A percentile compares a stretch with the other conserved stretches of the same genome.
These are phyloP conservation scores for Candida parachauliodes DNA, from an alignment of 805 yeast species.

Conservation along the genomic window DNA sequence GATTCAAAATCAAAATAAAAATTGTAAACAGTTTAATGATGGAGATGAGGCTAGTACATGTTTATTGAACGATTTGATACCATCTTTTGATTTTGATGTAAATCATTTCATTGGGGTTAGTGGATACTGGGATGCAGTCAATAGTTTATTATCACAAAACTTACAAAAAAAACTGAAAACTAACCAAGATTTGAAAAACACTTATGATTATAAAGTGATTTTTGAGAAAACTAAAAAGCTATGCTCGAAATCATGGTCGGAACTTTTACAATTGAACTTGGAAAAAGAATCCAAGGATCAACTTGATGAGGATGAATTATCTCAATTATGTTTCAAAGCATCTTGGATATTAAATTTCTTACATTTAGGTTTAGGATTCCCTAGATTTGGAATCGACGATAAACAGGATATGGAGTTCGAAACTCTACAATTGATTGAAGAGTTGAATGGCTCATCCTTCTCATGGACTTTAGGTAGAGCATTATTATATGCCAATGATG, in stretches of 20 bases:
- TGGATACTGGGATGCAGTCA: slow-evolving; percentile 63
- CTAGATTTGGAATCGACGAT: slow-evolving; percentile 45
- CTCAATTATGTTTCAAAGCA: slow-evolving; percentile 58
- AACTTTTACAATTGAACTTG: slow-evolving; percentile 31
- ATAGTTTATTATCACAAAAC: slow-evolving; percentile 34
- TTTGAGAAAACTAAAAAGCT: slow-evolving; percentile 43
- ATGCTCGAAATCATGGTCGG: slow-evolving; percentile 43
- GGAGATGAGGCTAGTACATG: slow-evolving; percentile 42
- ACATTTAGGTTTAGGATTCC: slow-evolving; percentile 60
- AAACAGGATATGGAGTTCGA: slow-evolving; percentile 21
- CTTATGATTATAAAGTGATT: slow-evolving; percentile 45
- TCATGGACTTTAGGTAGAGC: slow-evolving; percentile 64
- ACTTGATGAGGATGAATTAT: slow-evolving; percentile 41
- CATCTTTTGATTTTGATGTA: slow-evolving; percentile 53
- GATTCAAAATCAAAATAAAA: slow-evolving; percentile 15
- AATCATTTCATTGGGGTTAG: slow-evolving; percentile 62
- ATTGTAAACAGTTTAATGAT: slow-evolving; percentile 31
- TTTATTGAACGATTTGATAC: slow-evolving; percentile 49
- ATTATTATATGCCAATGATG: slow-evolving; percentile 56
- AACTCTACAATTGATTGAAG: slow-evolving; percentile 43
- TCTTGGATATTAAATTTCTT: slow-evolving; percentile 55
- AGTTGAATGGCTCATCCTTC: slow-evolving; percentile 40
- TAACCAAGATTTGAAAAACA: slow-evolving; percentile 9
- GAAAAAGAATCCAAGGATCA: slow-evolving; percentile 22
- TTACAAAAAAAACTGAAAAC: slow-evolving; percentile 13